Evolutionary conservation across 2,329 filamentous ascomycete species (phyloP).

Genomic region (Claviceps monticola): DNA sequence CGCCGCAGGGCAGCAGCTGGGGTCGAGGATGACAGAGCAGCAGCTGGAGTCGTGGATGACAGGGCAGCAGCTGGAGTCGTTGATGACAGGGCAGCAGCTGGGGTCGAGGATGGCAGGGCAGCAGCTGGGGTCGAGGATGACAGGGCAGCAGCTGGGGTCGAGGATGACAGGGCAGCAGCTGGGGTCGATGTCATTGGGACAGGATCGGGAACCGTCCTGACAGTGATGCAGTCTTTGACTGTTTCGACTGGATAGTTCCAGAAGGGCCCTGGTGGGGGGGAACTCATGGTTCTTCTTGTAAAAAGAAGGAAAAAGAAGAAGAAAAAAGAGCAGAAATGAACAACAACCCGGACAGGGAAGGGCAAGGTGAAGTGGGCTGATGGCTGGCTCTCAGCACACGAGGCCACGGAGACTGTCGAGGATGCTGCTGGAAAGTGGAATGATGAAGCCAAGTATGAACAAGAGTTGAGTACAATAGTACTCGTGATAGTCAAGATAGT

Average conservation of each 20-base stretch:
- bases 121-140: not conserved
- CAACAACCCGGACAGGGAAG: no score
- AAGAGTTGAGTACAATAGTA: not conserved
- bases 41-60: not conserved
- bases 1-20: not conserved
- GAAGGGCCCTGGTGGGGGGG: not conserved
- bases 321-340: no score
- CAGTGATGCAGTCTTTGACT: not conserved
- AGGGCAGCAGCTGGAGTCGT: no score
- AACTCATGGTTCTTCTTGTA: not conserved
- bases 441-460: not conserved
- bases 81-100: not conserved
- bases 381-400: not conserved
- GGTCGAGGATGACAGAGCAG: not conserved
- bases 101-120: not conserved
- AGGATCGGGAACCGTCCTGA: slow-evolving; percentile 2
- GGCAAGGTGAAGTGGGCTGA: not conserved
- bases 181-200: slow-evolving; percentile 1
- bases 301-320: no score
- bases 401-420: not conserved
- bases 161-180: not conserved
- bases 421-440: not conserved
- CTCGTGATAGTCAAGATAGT: no score
- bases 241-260: slow-evolving; percentile 2
- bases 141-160: not conserved